Evolutionary conservation across 2,329 filamentous ascomycete genomes (phyloP).

Genomic region (Penicillium hordei): DNA sequence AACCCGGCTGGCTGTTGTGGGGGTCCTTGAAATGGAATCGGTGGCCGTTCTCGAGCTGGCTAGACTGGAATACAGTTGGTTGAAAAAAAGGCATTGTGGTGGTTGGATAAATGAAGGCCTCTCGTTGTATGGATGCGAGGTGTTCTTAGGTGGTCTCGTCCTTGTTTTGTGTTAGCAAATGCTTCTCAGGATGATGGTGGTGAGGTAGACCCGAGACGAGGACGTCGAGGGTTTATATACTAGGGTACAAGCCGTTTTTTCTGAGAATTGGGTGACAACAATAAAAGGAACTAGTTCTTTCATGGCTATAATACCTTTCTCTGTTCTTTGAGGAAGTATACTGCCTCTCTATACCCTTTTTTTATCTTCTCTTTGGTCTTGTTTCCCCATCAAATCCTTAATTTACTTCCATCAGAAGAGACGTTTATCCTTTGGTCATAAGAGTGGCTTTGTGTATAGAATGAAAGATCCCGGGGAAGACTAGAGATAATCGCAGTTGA

Average conservation of each 20-base stretch:
- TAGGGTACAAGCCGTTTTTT: too few relatives aligned
- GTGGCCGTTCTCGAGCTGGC: background rate
- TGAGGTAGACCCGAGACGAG: background rate
- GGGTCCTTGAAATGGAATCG: background rate
- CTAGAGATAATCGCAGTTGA: too few relatives aligned
- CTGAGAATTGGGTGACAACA: background rate
- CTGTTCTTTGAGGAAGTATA: background rate
- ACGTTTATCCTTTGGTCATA: background rate
- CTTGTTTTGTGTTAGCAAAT: background rate
- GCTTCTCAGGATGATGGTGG: background rate
- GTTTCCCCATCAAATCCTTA: background rate
- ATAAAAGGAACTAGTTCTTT: background rate
- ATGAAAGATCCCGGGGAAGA: background rate
- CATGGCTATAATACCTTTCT: background rate
- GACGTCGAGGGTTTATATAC: background rate
- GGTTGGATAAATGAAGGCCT: background rate
- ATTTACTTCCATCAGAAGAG: background rate
- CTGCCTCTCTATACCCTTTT: background rate
- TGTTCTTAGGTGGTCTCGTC: background rate
- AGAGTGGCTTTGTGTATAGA: background rate
- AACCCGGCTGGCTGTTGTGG: background rate
- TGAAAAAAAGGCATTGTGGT: background rate
- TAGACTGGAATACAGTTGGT: background rate
- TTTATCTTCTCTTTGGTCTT: background rate
- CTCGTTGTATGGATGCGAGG: too few relatives aligned